These are phyloP conservation scores for Centella asiatica DNA, from an alignment of 129 eudicot species.

Conservation along the genomic window DNA sequence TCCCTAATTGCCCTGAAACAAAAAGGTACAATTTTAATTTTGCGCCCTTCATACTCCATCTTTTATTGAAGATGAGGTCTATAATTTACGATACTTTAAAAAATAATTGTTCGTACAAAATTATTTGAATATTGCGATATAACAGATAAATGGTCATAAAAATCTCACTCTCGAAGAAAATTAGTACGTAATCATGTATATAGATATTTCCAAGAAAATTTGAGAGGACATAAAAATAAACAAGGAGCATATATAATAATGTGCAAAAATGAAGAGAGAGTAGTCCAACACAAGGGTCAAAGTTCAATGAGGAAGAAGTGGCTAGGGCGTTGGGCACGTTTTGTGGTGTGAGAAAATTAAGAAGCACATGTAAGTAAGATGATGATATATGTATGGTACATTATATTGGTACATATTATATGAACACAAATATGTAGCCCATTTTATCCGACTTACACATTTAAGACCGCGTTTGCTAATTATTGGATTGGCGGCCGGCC, in stretches of 20 bases:
- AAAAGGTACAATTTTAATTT: too few species aligned
- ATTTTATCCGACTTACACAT: neutral
- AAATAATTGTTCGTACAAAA: too few species aligned
- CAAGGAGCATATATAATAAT: neutral
- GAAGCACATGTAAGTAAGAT: neutral
- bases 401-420: neutral
- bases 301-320: neutral
- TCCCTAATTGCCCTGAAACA: too few species aligned
- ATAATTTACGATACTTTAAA: too few species aligned
- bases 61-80: too few species aligned
- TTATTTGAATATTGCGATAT: too few species aligned
- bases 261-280: neutral
- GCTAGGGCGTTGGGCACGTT: neutral
- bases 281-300: slow-evolving; percentile 1
- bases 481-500: neutral
- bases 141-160: too few species aligned
- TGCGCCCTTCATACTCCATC: too few species aligned
- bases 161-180: too few species aligned
- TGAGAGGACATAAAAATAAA: too few species aligned
- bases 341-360: neutral
- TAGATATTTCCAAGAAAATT: too few species aligned
- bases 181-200: too few species aligned
- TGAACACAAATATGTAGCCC: neutral
- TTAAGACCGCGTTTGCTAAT: slow-evolving; percentile 5
- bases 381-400: neutral